A percentile compares a stretch with the other conserved stretches of the same genome.
Conservation (phyloP, 169 alveolate species). For the Theileria orientalis region DNA sequence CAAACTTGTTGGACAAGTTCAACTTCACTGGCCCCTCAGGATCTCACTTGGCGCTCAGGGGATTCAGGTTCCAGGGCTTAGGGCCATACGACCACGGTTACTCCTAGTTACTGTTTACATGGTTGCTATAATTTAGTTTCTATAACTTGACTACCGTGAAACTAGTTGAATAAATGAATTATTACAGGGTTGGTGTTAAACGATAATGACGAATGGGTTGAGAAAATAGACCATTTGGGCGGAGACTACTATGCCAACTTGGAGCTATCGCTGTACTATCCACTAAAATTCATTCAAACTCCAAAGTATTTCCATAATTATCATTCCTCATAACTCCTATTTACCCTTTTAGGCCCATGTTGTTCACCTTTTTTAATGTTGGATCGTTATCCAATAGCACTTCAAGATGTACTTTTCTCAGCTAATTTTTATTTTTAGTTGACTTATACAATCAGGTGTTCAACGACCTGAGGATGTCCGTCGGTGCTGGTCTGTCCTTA, state of each 20-base stretch:
- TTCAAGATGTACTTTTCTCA: background rate
- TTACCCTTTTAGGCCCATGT: slow-evolving; percentile 45
- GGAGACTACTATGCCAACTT: slow-evolving; percentile 63
- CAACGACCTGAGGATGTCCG: slow-evolving; percentile 40
- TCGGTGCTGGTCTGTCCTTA: slow-evolving; percentile 57
- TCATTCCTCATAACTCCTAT: background rate
- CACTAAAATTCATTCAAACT: slow-evolving; percentile 20
- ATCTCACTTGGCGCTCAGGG: slow-evolving; percentile 47
- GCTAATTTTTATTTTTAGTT: background rate
- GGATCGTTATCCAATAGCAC: slow-evolving; percentile 38
- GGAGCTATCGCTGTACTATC: slow-evolving; percentile 53
- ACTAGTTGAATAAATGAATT: background rate
- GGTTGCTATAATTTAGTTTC: background rate
- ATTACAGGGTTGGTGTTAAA: background rate
- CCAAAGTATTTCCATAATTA: slow-evolving; percentile 6
- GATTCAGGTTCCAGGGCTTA: slow-evolving; percentile 55
- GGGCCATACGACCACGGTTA: slow-evolving; percentile 64
- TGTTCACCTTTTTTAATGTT: slow-evolving; percentile 40
- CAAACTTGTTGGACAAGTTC: slow-evolving; percentile 47
- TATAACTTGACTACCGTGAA: background rate
- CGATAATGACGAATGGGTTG: slow-evolving; percentile 36
- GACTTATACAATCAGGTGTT: slow-evolving; percentile 35
- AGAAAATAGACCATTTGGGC: slow-evolving; percentile 47
- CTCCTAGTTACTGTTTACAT: background rate
- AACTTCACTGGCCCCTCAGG: slow-evolving; percentile 64